phyloP scores from a whole-genome alignment of 805 yeast genomes.

The Pichia sporocuriosa region DNA sequence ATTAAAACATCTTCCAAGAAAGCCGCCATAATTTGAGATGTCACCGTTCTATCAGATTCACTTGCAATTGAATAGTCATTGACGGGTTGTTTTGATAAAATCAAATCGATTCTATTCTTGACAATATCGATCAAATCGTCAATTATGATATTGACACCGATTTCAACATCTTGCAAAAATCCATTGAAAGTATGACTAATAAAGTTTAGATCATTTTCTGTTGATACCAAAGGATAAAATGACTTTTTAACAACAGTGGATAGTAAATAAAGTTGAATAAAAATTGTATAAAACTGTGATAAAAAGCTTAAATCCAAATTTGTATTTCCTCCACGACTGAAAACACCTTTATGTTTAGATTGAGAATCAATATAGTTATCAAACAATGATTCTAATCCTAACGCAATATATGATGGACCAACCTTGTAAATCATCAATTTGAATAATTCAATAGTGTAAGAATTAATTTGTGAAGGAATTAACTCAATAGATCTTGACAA shows the following conservation, averaged over 20 bases:
- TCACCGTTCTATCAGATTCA: slow-evolving; percentile 51
- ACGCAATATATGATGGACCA: slow-evolving; percentile 68
- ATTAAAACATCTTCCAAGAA: slow-evolving; percentile 38
- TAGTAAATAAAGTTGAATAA: slow-evolving; percentile 42
- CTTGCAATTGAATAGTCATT: slow-evolving; percentile 48
- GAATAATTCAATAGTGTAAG: slow-evolving; percentile 56
- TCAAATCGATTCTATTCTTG: slow-evolving; percentile 41
- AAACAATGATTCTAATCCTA: slow-evolving; percentile 67
- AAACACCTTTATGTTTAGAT: slow-evolving; percentile 22
- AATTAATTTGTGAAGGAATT: slow-evolving; percentile 54
- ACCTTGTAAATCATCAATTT: slow-evolving; percentile 62
- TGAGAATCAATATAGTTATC: slow-evolving; percentile 25
- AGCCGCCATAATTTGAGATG: slow-evolving; percentile 57
- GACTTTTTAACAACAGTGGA: slow-evolving; percentile 71
- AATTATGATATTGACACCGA: slow-evolving; percentile 56
- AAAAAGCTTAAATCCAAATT: slow-evolving; percentile 17
- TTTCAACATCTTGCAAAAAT: slow-evolving; percentile 37
- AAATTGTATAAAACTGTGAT: slow-evolving; percentile 20
- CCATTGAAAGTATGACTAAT: slow-evolving; percentile 21
- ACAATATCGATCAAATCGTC: slow-evolving; percentile 50
- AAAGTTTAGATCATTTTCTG: slow-evolving; percentile 14
- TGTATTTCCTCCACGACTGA: slow-evolving; percentile 15
- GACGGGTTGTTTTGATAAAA: slow-evolving; percentile 55
- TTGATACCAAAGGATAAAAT: slow-evolving; percentile 59
- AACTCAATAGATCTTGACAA: slow-evolving; percentile 72